Base-by-base conservation (phyloP, 495 filamentous ascomycete species). In the Hyaloscypha variabilis region DNA sequence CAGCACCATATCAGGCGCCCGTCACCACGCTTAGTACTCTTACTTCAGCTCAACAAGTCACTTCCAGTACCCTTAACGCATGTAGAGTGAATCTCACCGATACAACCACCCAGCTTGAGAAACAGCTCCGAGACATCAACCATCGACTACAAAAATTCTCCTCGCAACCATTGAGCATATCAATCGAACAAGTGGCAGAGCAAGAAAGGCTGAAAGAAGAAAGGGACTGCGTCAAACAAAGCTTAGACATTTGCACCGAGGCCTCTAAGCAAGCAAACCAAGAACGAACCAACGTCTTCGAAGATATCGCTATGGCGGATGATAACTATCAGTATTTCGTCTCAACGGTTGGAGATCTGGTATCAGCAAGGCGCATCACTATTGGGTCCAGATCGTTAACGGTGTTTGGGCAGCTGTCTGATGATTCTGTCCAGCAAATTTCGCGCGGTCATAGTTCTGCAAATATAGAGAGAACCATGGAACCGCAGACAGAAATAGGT, bases 301-400 rank as follows among this genome's bases (percentile, higher is more conserved):
- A 76, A 60, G 71, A 76, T 63, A 65, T 79, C 19, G 60, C 58
- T 14, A 65, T 72, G 29, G 69, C 64, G 4, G 72, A 79, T 58
- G 68, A 79, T 66, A 46, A 66, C 34, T 68, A 74, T 24, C 72
- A 77, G 66, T 57, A 76, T 19, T n/a, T 77, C 50, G 68, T 77
- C 36, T 79, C 74, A 51, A 77, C 75, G 19, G 53, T 77, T 49
- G 74, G 75, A 51, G 75, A 73, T 42, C 63, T 79, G 21, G 71
- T 79, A 6, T 65, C 71, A 55, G 75, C 72, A 3, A 77, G 69
- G 60, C 68, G 66, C 26, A 64, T 77, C 34, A 67, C 67, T 52
- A 73, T 62, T 58, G 74, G 74, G 21, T 39, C 36, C 28, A 67
- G 67, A 56, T 75, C 75, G 23, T 64, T 67, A 8, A 71, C 74